Base-by-base conservation (phyloP, 306 rosid genomes). In the Gastrolobium villosum region DNA sequence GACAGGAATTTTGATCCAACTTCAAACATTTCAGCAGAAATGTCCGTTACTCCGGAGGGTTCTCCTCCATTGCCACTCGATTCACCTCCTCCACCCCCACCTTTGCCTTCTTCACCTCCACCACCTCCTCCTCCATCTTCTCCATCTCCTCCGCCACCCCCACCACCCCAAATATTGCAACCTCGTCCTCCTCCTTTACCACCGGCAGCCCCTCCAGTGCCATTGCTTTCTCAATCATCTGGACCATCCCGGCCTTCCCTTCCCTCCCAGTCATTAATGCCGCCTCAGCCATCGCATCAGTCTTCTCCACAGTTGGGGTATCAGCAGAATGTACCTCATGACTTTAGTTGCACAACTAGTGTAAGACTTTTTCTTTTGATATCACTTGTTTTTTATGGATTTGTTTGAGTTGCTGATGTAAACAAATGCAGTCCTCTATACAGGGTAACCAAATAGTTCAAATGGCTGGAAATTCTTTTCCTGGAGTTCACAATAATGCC, bases 51-150 rank as follows among this genome's bases (percentile, higher is more conserved):
- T 26, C 84, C 88, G 0, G 97, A 90, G 74, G 92, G 94, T 74
- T 96, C 99, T 86, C 97, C 97, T 52, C 99, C 99, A 39, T 80
- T 93, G 79, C 99, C 99, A 72, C 86, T 81, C 41, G 98, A 90
- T 86, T 93, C 99, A 45, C 99, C 99, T 45, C 98, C 99, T 43
- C 80, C 90, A 59, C 89, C 88, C 71, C 99, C 99, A 52, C 99
- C 99, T 32, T 75, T 93, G 77, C 99, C 99, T 77, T 88, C 98
- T 52, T 93, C 99, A 52, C 96, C 99, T 32, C 96, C 98, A 0
- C 99, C 99, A 4, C 97, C 93, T 0, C 93, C 89, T 13, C 96
- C 94, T 37, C 90, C 86, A 11, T 80, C 59, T 10, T 89, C 86
- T 3, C 87, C 88, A 68, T 84, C 97, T 50, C 86, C 89, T 30